Evolutionary conservation across 768 basidiomycete genomes (phyloP), one percentile per base, ranked within the genome.

Genomic region (Lanmaoa pseudosensibilis): DNA sequence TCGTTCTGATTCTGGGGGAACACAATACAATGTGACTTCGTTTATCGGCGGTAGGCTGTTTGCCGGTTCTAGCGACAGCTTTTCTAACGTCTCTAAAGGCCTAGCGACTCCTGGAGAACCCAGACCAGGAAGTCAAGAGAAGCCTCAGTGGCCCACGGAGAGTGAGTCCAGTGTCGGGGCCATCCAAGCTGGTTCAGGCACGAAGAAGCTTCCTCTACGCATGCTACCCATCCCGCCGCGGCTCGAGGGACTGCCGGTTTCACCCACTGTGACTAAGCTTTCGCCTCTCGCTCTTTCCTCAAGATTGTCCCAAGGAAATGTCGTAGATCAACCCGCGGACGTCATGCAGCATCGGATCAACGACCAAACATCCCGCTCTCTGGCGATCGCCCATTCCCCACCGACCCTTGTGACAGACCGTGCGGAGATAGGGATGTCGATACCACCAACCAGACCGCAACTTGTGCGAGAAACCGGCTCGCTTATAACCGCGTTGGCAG

Each of bases 1-100:
- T 21, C 69, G 73, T 53, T 65, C 70, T 46, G 71, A 75, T 43
- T 82, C 83, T n/a, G 70, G 65, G 12, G 83, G 74, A 15, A 85
- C 80, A 0, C 82, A 80, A 55, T 88, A 83, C 63, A 87, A 89
- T 55, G 85, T 89, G 19, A 90, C 87, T 16, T 89, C 88, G 1
- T 89, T 90, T 65, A 87, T 90, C 59, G 83, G 73, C 41, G 68
- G 80, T 80, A 55, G 56, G 79, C 60, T 32, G 21, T 50, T 60
- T 34, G 5, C 38, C 10, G 21, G 5, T 38, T 34, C 43, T 41
- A 36, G 52, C 33, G 30, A 12, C 27, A 19, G 2, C 11, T 27
- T 32, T 25, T 43, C 49, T 65, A 43, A 71, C 38, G 10, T 34
- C 19, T 8, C 53, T 4, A 5, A 50, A 80, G 78, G 69, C 57